Conservation (phyloP, 805 yeast species). For the Metschnikowia cerradonensis region DNA sequence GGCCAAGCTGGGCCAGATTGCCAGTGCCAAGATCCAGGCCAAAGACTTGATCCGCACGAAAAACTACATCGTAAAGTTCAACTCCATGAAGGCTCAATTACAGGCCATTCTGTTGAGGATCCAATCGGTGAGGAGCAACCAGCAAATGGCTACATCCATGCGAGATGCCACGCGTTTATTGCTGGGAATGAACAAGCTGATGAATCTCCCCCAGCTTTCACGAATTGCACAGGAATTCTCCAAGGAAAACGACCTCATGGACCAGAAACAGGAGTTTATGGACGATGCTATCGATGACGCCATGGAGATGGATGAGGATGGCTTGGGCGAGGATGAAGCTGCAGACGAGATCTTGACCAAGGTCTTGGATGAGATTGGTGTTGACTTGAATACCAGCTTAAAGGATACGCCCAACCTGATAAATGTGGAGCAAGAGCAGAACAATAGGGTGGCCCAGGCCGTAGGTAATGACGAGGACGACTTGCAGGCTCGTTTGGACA, state of each 20-base stretch:
- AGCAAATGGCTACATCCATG: slow-evolving; percentile 94
- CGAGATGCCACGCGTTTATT: slow-evolving; percentile 84
- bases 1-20: slow-evolving; percentile 85
- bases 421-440: slow-evolving; percentile 19
- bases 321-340: slow-evolving; percentile 81
- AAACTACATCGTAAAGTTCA: slow-evolving; percentile 79
- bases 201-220: slow-evolving; percentile 88
- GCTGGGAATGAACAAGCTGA: slow-evolving; percentile 80
- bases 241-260: slow-evolving; percentile 92
- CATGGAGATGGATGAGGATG: slow-evolving; percentile 75
- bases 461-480: slow-evolving; percentile 70
- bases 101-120: slow-evolving; percentile 92
- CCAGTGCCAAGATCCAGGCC: slow-evolving; percentile 92
- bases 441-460: slow-evolving; percentile 48
- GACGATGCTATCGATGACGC: slow-evolving; percentile 97
- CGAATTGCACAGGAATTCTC: slow-evolving; percentile 94
- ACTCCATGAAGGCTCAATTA: slow-evolving; percentile 88
- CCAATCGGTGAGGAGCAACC: slow-evolving; percentile 88
- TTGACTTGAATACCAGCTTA: slow-evolving; percentile 59
- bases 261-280: slow-evolving; percentile 97
- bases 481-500: slow-evolving; percentile 81
- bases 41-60: slow-evolving; percentile 90
- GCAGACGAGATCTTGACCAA: slow-evolving; percentile 86
- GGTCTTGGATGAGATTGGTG: slow-evolving; percentile 94
- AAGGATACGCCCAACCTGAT: slow-evolving; percentile 43